Evolutionary conservation across 257 asterid genomes (phyloP).

Genomic region (Catharanthus roseus): DNA sequence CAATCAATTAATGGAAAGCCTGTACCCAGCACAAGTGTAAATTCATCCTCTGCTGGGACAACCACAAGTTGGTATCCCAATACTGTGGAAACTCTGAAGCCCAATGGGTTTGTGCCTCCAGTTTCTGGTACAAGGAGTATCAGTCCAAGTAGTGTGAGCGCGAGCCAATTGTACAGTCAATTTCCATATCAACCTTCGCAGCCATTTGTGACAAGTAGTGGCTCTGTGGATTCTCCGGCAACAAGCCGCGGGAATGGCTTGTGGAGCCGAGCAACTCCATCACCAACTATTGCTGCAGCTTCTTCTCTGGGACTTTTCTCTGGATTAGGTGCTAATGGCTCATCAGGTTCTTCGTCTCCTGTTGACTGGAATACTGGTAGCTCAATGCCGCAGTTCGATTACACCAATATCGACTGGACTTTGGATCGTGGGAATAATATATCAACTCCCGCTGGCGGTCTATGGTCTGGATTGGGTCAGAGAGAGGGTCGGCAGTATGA

Average conservation of each 20-base stretch:
- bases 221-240: constrained; percentile 31
- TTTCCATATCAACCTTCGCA: constrained; percentile 42
- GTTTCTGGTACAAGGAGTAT: constrained; percentile 36
- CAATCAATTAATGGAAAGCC: constrained; percentile 33
- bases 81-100: constrained; percentile 29
- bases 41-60: constrained; percentile 47
- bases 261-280: constrained; percentile 37
- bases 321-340: constrained; percentile 36
- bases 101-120: constrained; percentile 36
- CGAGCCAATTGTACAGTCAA: constrained; percentile 40
- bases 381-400: constrained; percentile 48
- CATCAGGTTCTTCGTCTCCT: constrained; percentile 38
- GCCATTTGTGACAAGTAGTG: constrained; percentile 35
- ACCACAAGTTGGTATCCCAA: constrained; percentile 36
- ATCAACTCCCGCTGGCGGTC: constrained; percentile 30
- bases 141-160: constrained; percentile 22
- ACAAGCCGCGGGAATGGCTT: constrained; percentile 27
- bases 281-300: constrained; percentile 43
- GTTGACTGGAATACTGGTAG: constrained; percentile 55
- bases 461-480: constrained; percentile 46
- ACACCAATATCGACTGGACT: constrained; percentile 67
- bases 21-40: constrained; percentile 32
- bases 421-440: constrained; percentile 36
- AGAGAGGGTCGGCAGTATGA: constrained; percentile 34
- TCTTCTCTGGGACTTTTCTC: constrained; percentile 64